Evolutionary conservation across 257 asterid genomes (phyloP).

Genomic region (Sherardia arvensis): DNA sequence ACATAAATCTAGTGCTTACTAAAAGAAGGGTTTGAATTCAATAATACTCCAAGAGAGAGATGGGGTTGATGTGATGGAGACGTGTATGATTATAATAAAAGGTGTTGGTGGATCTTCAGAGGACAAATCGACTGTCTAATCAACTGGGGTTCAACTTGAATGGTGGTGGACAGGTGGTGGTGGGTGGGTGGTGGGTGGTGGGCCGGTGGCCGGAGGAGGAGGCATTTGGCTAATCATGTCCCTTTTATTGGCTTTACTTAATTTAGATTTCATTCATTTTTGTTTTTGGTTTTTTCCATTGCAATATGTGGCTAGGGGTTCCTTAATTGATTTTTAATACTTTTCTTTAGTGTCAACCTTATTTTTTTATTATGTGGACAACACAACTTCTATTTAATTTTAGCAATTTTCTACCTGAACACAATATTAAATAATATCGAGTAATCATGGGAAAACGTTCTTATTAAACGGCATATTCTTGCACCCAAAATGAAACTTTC

Average conservation of each 20-base stretch:
- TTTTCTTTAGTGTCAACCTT: not conserved
- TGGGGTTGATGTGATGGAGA: conserved; percentile 12
- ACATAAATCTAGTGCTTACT: too few relatives aligned
- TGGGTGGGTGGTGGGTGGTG: conserved; percentile 3
- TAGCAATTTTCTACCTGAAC: not conserved
- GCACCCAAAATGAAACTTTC: not conserved
- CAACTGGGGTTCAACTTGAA: not conserved
- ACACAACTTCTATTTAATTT: not conserved
- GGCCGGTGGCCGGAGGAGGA: conserved; percentile 1
- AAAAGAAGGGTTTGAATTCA: not conserved
- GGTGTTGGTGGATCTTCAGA: conserved; percentile 13
- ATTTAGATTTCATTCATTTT: not conserved
- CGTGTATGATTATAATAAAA: conserved; percentile 6
- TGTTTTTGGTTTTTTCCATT: not conserved
- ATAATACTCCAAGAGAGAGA: not conserved
- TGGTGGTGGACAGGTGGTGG: not conserved
- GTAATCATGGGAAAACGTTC: not conserved
- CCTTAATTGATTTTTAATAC: not conserved
- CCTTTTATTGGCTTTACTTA: not conserved
- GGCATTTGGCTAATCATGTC: not conserved
- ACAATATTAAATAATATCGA: too few relatives aligned
- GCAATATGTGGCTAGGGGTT: conserved; percentile 9
- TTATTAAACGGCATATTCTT: not conserved
- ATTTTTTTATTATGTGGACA: not conserved
- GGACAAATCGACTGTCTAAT: conserved; percentile 17